Percentiles rank a stretch among this genome's conserved stretches.
Evolutionary conservation across 192 early-diverging fungal species (phyloP).

Genomic region (Phycomyces nitens): DNA sequence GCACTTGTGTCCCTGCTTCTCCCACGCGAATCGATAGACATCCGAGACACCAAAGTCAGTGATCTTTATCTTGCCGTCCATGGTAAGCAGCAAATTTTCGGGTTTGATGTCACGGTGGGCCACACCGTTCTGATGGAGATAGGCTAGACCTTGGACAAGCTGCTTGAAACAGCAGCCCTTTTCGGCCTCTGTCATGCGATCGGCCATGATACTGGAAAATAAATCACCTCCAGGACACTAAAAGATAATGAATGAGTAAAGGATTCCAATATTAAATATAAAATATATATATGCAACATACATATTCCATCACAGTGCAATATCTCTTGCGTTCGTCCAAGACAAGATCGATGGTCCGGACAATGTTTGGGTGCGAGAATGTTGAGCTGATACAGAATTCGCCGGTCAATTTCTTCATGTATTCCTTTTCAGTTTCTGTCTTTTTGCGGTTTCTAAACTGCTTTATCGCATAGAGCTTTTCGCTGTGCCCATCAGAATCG

Average conservation of each 20-base stretch:
- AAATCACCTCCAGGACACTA: slow-evolving; percentile 95
- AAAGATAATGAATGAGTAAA: slow-evolving; percentile 4
- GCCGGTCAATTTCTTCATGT: slow-evolving; percentile 92
- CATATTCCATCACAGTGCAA: slow-evolving; percentile 75
- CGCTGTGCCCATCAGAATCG: slow-evolving; percentile 52
- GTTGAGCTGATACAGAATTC: slow-evolving; percentile 97
- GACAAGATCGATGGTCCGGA: slow-evolving; percentile 94
- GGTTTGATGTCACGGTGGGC: slow-evolving; percentile 86
- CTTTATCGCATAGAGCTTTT: slow-evolving; percentile 90
- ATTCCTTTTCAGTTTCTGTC: slow-evolving; percentile 90
- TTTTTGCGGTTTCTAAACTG: slow-evolving; percentile 81
- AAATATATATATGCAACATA: slow-evolving; percentile 28
- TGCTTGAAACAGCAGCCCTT: slow-evolving; percentile 96
- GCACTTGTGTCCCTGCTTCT: slow-evolving; percentile 69
- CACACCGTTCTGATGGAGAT: slow-evolving; percentile 92
- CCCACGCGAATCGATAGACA: slow-evolving; percentile 89
- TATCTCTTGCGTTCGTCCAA: slow-evolving; percentile 86
- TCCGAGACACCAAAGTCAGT: slow-evolving; percentile 98
- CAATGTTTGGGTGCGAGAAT: slow-evolving; percentile 90
- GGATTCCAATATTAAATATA: neutral
- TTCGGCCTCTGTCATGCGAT: slow-evolving; percentile 67
- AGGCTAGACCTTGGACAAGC: slow-evolving; percentile 82
- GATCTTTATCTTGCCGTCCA: slow-evolving; percentile 81
- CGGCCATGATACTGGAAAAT: slow-evolving; percentile 78
- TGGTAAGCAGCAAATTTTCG: slow-evolving; percentile 88